phyloP scores from a whole-genome alignment of 805 yeast species.

The Cyberlindnera bimundalis region DNA sequence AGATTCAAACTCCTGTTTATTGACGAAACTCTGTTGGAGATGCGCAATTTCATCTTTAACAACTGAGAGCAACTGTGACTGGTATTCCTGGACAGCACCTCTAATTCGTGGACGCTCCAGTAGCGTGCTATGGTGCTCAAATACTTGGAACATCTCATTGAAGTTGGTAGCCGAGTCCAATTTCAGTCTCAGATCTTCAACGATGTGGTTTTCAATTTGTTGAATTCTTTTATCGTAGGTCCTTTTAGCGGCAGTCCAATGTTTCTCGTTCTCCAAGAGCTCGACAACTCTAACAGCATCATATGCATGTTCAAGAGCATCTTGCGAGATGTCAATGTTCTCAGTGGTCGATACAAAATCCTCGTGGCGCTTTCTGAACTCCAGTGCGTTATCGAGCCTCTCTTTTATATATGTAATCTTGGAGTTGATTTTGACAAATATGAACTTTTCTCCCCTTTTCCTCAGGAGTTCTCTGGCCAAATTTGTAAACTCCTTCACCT shows the following conservation, averaged over 20 bases:
- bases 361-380: conserved; percentile 52
- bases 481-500: conserved; percentile 58
- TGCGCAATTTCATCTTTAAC: conserved; percentile 44
- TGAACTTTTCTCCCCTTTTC: conserved; percentile 66
- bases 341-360: conserved; percentile 40
- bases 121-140: conserved; percentile 46
- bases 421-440: conserved; percentile 58
- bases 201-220: conserved; percentile 44
- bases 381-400: conserved; percentile 39
- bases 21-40: conserved; percentile 39
- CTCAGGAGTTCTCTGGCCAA: conserved; percentile 72
- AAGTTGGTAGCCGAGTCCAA: conserved; percentile 40
- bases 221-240: conserved; percentile 41
- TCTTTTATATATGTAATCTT: conserved; percentile 38
- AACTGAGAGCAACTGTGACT: conserved; percentile 44
- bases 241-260: conserved; percentile 42
- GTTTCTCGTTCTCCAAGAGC: conserved; percentile 35
- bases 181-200: conserved; percentile 36
- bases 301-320: conserved; percentile 40
- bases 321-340: conserved; percentile 16
- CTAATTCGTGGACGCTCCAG: conserved; percentile 51
- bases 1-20: conserved; percentile 34
- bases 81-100: conserved; percentile 59
- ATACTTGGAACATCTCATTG: conserved; percentile 48
- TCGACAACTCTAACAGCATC: conserved; percentile 36